phyloP scores from a whole-genome alignment of 2,329 filamentous ascomycete genomes.

The Sarocladiaceae sp. region DNA sequence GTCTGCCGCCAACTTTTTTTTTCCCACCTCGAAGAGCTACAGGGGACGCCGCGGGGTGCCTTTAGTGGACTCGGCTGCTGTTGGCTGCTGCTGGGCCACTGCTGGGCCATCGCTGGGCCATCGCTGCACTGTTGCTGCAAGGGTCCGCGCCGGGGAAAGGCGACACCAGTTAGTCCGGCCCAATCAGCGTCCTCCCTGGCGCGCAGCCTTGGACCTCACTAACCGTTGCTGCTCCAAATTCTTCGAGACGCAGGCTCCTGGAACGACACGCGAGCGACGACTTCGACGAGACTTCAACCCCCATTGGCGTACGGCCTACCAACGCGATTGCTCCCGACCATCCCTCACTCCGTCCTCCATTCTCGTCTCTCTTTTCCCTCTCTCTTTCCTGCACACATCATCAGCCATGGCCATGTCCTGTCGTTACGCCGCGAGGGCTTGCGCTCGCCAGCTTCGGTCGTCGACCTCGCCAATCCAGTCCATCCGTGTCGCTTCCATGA shows the following conservation, averaged over 20 bases:
- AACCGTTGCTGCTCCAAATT: conserved; percentile 33
- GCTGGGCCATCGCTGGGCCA: not conserved
- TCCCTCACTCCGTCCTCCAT: conserved; percentile 8
- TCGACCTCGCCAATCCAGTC: conserved; percentile 38
- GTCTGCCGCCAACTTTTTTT: conserved; percentile 18
- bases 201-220: conserved; percentile 12
- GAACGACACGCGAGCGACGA: conserved; percentile 13
- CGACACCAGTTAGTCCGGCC: conserved; percentile 22
- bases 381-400: conserved; percentile 16
- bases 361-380: conserved; percentile 9
- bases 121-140: too few relatives aligned
- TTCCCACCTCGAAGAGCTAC: conserved; percentile 7
- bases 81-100: not conserved
- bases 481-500: conserved; percentile 36
- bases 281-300: conserved; percentile 15
- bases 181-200: conserved; percentile 21
- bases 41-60: conserved; percentile 2
- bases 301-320: conserved; percentile 13
- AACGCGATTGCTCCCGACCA: not conserved
- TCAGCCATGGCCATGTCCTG: conserved; percentile 57
- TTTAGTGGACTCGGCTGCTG: not conserved
- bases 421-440: conserved; percentile 58
- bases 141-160: conserved; percentile 11
- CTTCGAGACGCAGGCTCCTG: conserved; percentile 27
- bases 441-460: conserved; percentile 54